phyloP scores from a whole-genome alignment of 192 early-diverging fungal genomes.

The Coemansia sp. region DNA sequence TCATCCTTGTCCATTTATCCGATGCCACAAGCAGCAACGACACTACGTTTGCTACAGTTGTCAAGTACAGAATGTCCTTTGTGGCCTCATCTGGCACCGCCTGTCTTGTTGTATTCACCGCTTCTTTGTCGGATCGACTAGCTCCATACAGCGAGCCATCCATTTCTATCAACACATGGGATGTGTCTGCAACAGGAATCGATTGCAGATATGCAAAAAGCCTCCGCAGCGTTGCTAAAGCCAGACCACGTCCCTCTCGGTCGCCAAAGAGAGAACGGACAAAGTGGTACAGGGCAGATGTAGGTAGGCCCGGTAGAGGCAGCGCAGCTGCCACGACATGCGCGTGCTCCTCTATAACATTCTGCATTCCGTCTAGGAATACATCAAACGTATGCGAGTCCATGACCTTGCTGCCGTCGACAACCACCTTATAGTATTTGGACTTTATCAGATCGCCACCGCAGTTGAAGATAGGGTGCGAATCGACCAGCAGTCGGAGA shows the following conservation, averaged over 20 bases:
- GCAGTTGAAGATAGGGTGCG: slow-evolving; percentile 39
- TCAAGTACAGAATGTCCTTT: slow-evolving; percentile 40
- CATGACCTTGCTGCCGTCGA: neutral
- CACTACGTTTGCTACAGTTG: slow-evolving; percentile 41
- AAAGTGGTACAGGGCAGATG: slow-evolving; percentile 31
- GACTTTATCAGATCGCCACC: neutral
- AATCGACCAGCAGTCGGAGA: slow-evolving; percentile 28
- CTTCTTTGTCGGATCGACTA: neutral
- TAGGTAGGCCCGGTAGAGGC: slow-evolving; percentile 17
- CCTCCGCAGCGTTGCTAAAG: slow-evolving; percentile 19
- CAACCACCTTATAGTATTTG: slow-evolving; percentile 8
- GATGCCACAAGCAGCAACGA: slow-evolving; percentile 26
- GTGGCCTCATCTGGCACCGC: slow-evolving; percentile 44
- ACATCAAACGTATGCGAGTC: slow-evolving; percentile 35
- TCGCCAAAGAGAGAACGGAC: slow-evolving; percentile 30
- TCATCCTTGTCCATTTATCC: slow-evolving; percentile 28
- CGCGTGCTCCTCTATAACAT: slow-evolving; percentile 31
- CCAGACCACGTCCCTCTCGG: slow-evolving; percentile 12
- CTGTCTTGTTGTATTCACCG: neutral
- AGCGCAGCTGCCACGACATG: slow-evolving; percentile 24
- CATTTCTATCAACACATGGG: neutral
- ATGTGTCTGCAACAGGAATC: slow-evolving; percentile 21
- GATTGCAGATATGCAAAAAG: slow-evolving; percentile 27
- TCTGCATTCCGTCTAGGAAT: slow-evolving; percentile 28
- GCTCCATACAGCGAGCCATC: neutral